Base-by-base conservation (phyloP, 768 basidiomycete genomes). In the Serendipita vermifera region DNA sequence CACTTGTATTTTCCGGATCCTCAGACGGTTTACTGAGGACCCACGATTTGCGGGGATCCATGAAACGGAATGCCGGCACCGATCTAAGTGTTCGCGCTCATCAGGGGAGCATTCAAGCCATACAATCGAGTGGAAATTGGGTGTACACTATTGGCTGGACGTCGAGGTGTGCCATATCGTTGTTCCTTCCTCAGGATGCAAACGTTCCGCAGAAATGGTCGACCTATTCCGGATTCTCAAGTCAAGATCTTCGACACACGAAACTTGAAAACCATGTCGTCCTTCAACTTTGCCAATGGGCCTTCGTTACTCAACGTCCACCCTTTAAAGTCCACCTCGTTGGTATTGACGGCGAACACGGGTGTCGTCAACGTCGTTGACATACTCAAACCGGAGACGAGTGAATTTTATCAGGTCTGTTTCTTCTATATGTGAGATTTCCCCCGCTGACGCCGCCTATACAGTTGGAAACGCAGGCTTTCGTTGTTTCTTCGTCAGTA, bases 201-300 rank as follows among this genome's bases (percentile, higher is more conserved):
- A 17, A 38, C 29, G 55, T 59, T 26, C 55, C 31, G 36, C 63
- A 96, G 93, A 67, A 89, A 87, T 68, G 82, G 85, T 5, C 82
- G 85, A 43, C 90, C 93, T 3, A 78, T 85, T 55, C 86, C 88
- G 0, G 94, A 97, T 66, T 88, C 91, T 2, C 73, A 92, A 32
- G 89, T 99, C 60, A 96, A 94, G 69, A 75, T 97, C 11, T 96
- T 85, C 63, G 94, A 99, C 67, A 63, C 89, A 29, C 83, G 94
- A 29, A 87, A 77, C 22, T 79, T 97, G 74, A 77, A 80, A 36
- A 75, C 90, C 0, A 75, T 97, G 2, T 77, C 89, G 2, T 90
- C 94, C 0, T 76, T 97, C 29, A 81, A 88, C 1, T 97, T 96
- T 67, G 80, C 89, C 3, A 78, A 83, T 9, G 85, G 86, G 0